Conservation (phyloP, 2,329 filamentous ascomycete species). For the Ceratocystis eucalypticola region DNA sequence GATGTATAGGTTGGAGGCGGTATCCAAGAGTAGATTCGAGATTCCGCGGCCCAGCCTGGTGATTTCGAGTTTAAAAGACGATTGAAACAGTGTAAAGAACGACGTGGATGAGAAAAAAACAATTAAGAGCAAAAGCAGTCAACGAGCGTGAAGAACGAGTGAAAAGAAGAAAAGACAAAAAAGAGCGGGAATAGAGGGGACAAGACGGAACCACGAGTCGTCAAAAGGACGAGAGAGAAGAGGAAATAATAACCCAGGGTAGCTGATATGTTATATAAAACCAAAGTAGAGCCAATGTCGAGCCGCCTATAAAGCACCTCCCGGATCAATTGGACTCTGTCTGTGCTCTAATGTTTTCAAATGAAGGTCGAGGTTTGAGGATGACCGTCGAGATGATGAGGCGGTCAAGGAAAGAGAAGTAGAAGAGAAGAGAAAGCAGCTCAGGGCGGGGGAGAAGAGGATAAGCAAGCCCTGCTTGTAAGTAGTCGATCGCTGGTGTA, state of each 20-base stretch:
- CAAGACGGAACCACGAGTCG: not conserved
- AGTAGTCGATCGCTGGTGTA: not conserved
- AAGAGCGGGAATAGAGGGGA: not conserved
- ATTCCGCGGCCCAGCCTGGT: slow-evolving; percentile 5
- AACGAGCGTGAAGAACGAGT: not conserved
- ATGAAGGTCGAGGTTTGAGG: not conserved
- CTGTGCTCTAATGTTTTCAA: not conserved
- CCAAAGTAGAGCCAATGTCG: not conserved
- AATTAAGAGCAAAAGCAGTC: not conserved
- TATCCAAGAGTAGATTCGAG: not conserved
- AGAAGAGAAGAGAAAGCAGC: not conserved
- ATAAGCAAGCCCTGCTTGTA: not conserved
- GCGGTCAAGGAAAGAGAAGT: not conserved
- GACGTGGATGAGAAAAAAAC: not conserved
- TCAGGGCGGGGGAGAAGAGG: not conserved
- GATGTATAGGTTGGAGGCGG: not conserved
- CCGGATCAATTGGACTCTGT: not conserved
- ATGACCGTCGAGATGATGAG: not conserved
- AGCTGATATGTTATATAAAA: slow-evolving; percentile 4
- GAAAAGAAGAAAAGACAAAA: not conserved
- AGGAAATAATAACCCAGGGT: not conserved
- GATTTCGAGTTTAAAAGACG: not conserved
- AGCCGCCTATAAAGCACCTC: not conserved
- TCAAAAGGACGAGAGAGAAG: not conserved
- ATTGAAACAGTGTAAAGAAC: not conserved